Evolutionary conservation across 2,329 filamentous ascomycete genomes (phyloP).

Genomic region (Alternaria ethzedia): DNA sequence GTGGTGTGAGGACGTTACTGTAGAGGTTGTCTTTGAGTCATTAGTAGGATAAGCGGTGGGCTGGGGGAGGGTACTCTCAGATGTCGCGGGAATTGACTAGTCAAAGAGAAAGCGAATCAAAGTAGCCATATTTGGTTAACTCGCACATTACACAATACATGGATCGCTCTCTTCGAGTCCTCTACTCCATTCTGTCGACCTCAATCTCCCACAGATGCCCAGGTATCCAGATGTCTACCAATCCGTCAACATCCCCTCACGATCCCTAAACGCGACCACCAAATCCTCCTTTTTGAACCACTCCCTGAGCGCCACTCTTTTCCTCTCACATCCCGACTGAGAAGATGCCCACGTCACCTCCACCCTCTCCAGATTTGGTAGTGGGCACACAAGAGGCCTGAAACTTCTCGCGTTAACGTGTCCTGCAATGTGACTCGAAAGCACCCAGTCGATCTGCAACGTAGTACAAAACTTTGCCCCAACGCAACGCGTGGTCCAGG

Average conservation of each 20-base stretch:
- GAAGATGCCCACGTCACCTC: neutral
- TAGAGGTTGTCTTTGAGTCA: no score
- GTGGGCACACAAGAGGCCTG: neutral
- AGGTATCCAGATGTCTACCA: neutral
- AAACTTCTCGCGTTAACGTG: fast-evolving
- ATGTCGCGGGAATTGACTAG: neutral
- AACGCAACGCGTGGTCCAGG: neutral
- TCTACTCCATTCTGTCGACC: fast-evolving
- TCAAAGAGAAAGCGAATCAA: fast-evolving
- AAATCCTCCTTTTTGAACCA: neutral
- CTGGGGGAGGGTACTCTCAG: fast-evolving
- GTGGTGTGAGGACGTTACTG: no score
- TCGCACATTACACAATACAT: fast-evolving
- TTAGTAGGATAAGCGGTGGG: fast-evolving
- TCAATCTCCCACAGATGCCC: neutral
- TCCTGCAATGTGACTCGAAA: fast-evolving
- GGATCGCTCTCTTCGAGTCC: neutral
- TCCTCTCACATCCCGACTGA: neutral
- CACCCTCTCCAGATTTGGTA: neutral
- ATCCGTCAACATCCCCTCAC: fast-evolving
- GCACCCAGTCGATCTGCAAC: neutral
- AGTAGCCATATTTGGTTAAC: fast-evolving
- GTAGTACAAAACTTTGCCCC: neutral
- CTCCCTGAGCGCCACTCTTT: neutral
- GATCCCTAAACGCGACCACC: neutral